Percentiles rank a stretch among this genome's conserved stretches.
These are phyloP conservation scores for Angophora floribunda DNA, from an alignment of 345 rosid species.

Conservation along the genomic window DNA sequence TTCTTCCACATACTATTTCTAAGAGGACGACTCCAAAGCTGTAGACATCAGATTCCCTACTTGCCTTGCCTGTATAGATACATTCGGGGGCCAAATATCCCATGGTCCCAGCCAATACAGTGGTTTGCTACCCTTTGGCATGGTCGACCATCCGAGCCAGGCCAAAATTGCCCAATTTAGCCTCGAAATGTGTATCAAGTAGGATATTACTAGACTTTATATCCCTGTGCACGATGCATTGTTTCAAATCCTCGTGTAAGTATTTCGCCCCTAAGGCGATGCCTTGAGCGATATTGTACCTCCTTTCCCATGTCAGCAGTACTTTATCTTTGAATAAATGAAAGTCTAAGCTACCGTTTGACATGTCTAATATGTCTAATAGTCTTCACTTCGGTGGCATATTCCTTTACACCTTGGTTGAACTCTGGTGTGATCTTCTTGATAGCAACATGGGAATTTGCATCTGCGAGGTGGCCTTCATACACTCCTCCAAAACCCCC, in stretches of 20 bases:
- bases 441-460: not conserved
- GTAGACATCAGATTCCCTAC: conserved; percentile 8
- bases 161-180: conserved; percentile 26
- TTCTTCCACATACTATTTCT: conserved; percentile 13
- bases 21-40: conserved; percentile 14
- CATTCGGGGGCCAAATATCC: conserved; percentile 20
- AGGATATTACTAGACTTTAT: conserved; percentile 19
- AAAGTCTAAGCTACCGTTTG: not conserved
- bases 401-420: not conserved
- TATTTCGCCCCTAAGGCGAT: conserved; percentile 14
- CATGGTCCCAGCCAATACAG: conserved; percentile 8
- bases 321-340: conserved; percentile 3
- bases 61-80: not conserved
- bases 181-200: conserved; percentile 5
- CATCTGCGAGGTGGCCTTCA: not conserved
- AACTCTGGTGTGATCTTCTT: not conserved
- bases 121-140: conserved; percentile 5
- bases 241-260: conserved; percentile 13
- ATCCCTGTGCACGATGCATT: conserved; percentile 16
- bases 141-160: conserved; percentile 22
- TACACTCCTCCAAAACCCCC: not conserved
- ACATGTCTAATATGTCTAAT: not conserved
- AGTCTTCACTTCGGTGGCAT: not conserved
- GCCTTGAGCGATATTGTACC: conserved; percentile 10
- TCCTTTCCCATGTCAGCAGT: conserved; percentile 8